Base-by-base conservation (phyloP, 345 rosid species). In the Hibiscus syriacus region DNA sequence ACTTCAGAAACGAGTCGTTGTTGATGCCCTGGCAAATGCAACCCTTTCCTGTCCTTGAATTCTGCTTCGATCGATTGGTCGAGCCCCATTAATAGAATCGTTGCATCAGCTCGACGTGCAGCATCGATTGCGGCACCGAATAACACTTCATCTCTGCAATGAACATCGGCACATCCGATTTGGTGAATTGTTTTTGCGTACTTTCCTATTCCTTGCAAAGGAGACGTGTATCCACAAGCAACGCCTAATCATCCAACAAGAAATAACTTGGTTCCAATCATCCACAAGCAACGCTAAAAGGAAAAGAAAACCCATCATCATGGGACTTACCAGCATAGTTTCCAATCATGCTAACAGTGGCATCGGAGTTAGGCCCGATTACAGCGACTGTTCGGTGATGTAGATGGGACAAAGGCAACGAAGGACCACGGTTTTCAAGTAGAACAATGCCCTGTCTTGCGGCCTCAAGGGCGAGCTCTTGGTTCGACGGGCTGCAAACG, bases 401-500 rank as follows among this genome's bases (percentile, higher is more conserved):
- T 46, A 48, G 64, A 52, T 78, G 73, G 3, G 86, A 78, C 5
- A 94, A 79, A 23, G 99, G 99, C 48, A 94, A 84, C 16, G 83
- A 64, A 3, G 74, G 75, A 19, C 83, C 84, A 0, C 68, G 77
- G 69, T 94, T 94, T 74, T 91, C 85, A 43, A 94, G 84, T 0
- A 94, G 90, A 64, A 94, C 99, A 38, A 94, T 80, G 82, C 99
- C 97, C 80, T 87, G 88, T 58, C 83, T 81, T 29, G 96, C 97
- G 6, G 95, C 97, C 74, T 94, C 99, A 1, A 86, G 89, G 26
- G 99, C 95, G 16, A 91, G 87, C 26, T 83, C 84, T 61, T 87
- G 82, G 74, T 94, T 91, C 55, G 84, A 84, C 26, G 78, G 80
- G 29, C 92, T 80, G 80, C 99, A 94, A 16, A 83, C 87, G 12